phyloP scores from a whole-genome alignment of 805 yeast genomes.

The Wickerhamiella kazuoi region DNA sequence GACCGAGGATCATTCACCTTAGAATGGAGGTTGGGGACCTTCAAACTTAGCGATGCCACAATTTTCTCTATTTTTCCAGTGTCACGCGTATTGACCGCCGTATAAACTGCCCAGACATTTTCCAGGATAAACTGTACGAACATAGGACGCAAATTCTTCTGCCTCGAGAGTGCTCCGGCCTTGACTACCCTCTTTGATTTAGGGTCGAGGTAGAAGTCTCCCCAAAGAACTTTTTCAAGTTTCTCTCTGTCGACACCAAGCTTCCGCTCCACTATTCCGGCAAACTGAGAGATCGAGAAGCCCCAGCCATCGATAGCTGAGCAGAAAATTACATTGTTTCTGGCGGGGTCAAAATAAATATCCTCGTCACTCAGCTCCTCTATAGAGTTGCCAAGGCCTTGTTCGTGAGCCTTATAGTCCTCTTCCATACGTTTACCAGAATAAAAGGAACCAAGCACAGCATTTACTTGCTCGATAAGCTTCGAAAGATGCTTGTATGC shows the following conservation, averaged over 20 bases:
- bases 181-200: conserved; percentile 70
- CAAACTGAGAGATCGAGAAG: conserved; percentile 73
- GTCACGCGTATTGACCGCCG: conserved; percentile 45
- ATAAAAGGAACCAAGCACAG: conserved; percentile 81
- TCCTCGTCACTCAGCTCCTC: conserved; percentile 66
- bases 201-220: conserved; percentile 78
- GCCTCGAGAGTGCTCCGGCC: conserved; percentile 25
- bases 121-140: conserved; percentile 79
- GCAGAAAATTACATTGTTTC: conserved; percentile 79
- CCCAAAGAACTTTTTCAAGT: conserved; percentile 83
- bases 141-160: conserved; percentile 57
- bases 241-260: conserved; percentile 68
- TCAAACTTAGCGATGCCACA: conserved; percentile 48
- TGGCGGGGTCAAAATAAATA: conserved; percentile 71
- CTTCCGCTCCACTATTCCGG: conserved; percentile 68
- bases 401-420: conserved; percentile 40
- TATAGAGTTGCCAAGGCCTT: conserved; percentile 25
- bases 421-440: conserved; percentile 88
- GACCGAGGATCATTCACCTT: conserved; percentile 58
- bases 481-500: conserved; percentile 67
- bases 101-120: conserved; percentile 82
- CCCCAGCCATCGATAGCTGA: conserved; percentile 97
- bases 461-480: conserved; percentile 82
- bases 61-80: conserved; percentile 60
- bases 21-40: conserved; percentile 55